These are phyloP conservation scores for Cucurbita ficifolia DNA, from an alignment of 306 rosid species.

Conservation along the genomic window DNA sequence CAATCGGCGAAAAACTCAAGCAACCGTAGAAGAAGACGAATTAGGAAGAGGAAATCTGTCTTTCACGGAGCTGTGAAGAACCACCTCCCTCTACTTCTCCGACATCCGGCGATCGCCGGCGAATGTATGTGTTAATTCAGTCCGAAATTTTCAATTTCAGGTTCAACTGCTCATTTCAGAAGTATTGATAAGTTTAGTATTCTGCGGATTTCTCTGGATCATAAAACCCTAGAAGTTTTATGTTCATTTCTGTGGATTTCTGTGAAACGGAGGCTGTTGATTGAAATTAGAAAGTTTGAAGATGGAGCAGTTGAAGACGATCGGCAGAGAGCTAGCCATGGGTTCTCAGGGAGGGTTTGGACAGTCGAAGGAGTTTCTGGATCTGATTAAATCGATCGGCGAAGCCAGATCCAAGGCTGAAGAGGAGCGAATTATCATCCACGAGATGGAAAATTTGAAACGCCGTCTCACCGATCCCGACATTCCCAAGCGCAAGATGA, in stretches of 20 bases:
- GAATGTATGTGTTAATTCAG: neutral
- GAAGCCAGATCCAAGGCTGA: conserved; percentile 96
- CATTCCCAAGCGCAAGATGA: conserved; percentile 88
- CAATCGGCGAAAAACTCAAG: neutral
- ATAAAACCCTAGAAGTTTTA: conserved; percentile 8
- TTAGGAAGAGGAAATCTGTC: neutral
- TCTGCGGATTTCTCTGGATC: neutral
- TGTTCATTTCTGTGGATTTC: neutral
- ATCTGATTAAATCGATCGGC: conserved; percentile 86
- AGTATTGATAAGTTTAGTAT: neutral
- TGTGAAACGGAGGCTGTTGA: neutral
- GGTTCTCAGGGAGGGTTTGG: conserved; percentile 97
- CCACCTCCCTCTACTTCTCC: neutral
- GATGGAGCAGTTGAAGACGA: conserved; percentile 84
- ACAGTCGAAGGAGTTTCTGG: conserved; percentile 81
- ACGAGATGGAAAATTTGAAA: conserved; percentile 85
- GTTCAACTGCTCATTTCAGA: neutral
- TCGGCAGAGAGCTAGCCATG: conserved; percentile 94
- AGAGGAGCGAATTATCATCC: conserved; percentile 80
- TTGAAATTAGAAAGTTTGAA: neutral
- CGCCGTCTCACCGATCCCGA: conserved; percentile 72
- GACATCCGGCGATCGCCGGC: neutral
- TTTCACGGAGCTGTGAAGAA: neutral
- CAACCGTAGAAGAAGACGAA: conserved; percentile 5
- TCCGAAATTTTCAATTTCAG: neutral